These are phyloP conservation scores for Agroathelia rolfsii DNA, from an alignment of 1,284 basidiomycete species.

Conservation along the genomic window DNA sequence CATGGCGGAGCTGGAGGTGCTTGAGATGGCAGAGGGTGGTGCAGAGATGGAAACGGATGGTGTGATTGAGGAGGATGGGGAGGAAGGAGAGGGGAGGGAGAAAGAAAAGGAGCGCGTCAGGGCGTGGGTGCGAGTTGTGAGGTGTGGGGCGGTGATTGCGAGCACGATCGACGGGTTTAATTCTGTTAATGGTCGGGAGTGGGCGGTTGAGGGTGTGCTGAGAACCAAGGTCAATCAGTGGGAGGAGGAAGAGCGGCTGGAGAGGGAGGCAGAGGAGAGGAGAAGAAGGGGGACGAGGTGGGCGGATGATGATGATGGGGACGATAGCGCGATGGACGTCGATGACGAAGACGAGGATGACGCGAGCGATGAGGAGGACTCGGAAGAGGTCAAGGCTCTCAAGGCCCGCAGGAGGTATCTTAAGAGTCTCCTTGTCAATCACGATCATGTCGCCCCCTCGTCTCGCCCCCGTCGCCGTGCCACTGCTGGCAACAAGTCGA, in stretches of 20 bases:
- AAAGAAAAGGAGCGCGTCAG: slow-evolving; percentile 22
- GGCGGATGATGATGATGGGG: slow-evolving; percentile 58
- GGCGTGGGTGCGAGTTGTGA: slow-evolving; percentile 69
- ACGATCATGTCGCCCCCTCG: slow-evolving; percentile 22
- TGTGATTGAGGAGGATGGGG: slow-evolving; percentile 68
- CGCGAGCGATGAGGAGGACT: slow-evolving; percentile 54
- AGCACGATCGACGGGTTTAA: slow-evolving; percentile 70
- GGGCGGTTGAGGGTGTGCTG: slow-evolving; percentile 61
- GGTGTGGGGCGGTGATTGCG: slow-evolving; percentile 63
- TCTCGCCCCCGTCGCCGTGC: slow-evolving; percentile 22
- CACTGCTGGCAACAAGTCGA: too few species aligned
- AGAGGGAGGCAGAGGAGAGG: slow-evolving; percentile 59
- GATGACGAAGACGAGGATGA: slow-evolving; percentile 39
- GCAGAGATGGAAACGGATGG: slow-evolving; percentile 67
- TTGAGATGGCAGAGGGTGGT: slow-evolving; percentile 50
- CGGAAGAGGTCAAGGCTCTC: slow-evolving; percentile 65
- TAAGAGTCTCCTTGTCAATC: slow-evolving; percentile 37
- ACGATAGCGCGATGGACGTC: slow-evolving; percentile 64
- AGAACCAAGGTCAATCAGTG: slow-evolving; percentile 62
- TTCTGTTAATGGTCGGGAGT: slow-evolving; percentile 51
- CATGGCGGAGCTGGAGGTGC: slow-evolving; percentile 71
- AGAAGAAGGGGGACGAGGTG: slow-evolving; percentile 50
- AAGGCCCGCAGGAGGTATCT: slow-evolving; percentile 68
- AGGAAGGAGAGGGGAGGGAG: slow-evolving; percentile 37
- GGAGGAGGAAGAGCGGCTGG: slow-evolving; percentile 55